phyloP scores from a whole-genome alignment of 2,329 filamentous ascomycete species.

The Myriosclerotinia scirpicola region DNA sequence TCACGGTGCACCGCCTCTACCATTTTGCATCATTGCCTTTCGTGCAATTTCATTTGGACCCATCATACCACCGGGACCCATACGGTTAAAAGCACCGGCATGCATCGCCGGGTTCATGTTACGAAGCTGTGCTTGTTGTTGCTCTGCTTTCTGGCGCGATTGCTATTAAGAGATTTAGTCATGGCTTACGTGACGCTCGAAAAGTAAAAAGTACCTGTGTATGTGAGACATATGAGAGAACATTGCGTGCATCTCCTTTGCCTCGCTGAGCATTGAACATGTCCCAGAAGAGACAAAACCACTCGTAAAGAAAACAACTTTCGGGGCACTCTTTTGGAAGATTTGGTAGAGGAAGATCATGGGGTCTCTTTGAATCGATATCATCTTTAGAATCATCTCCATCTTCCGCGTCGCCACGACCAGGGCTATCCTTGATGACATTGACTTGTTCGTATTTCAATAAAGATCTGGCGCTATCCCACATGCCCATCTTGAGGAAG shows the following conservation, averaged over 20 bases:
- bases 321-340: conserved; percentile 64
- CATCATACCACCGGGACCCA: conserved; percentile 59
- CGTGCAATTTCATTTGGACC: conserved; percentile 62
- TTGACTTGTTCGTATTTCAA: conserved; percentile 67
- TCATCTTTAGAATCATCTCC: conserved; percentile 78
- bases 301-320: conserved; percentile 89
- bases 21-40: conserved; percentile 72
- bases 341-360: conserved; percentile 75
- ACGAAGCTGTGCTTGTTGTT: conserved; percentile 75
- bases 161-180: conserved; percentile 53
- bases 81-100: conserved; percentile 56
- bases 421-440: conserved; percentile 66
- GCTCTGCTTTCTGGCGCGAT: conserved; percentile 70
- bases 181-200: conserved; percentile 20
- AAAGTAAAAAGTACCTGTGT: conserved; percentile 65
- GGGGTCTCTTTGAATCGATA: conserved; percentile 69
- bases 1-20: conserved; percentile 61
- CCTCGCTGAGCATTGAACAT: conserved; percentile 82
- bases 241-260: conserved; percentile 60
- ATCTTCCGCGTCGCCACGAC: conserved; percentile 68
- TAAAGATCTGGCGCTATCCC: conserved; percentile 76
- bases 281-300: conserved; percentile 98
- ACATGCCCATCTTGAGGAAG: conserved; percentile 82
- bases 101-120: conserved; percentile 57
- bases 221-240: conserved; percentile 75